These are phyloP conservation scores for Eucalyptus shirleyi DNA, from an alignment of 345 rosid species.

Conservation along the genomic window DNA sequence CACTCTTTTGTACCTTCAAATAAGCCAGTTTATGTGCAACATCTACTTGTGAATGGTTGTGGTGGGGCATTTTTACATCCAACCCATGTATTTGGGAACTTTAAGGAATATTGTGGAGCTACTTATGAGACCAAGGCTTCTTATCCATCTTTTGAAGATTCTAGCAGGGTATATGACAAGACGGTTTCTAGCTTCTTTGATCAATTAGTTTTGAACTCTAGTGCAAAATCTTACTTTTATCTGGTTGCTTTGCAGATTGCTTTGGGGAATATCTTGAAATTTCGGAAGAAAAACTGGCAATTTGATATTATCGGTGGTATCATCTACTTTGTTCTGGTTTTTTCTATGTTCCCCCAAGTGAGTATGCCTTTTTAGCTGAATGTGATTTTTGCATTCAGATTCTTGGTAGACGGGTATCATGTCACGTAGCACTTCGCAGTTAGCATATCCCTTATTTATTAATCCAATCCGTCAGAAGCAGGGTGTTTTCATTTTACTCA, in stretches of 20 bases:
- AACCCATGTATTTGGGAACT: conserved; percentile 84
- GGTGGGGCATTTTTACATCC: conserved; percentile 99
- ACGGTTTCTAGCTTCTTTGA: not conserved
- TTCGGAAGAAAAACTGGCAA: conserved; percentile 98
- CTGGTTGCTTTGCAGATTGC: conserved; percentile 59
- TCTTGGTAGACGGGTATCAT: not conserved
- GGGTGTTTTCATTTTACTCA: not conserved
- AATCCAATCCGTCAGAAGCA: not conserved
- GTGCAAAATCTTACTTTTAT: not conserved
- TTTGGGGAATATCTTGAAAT: conserved; percentile 96
- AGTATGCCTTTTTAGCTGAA: not conserved
- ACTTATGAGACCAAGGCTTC: conserved; percentile 73
- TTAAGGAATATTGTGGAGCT: conserved; percentile 46
- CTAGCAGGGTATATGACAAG: conserved; percentile 61
- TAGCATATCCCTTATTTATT: not conserved
- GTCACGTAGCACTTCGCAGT: not conserved
- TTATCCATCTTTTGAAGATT: conserved; percentile 93
- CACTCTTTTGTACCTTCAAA: conserved; percentile 77
- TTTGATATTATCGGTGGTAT: conserved; percentile 98
- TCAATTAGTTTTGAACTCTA: not conserved
- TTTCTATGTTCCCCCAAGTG: conserved; percentile 95
- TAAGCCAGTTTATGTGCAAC: conserved; percentile 65
- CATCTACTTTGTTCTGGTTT: conserved; percentile 80
- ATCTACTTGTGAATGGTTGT: conserved; percentile 92
- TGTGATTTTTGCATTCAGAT: not conserved